phyloP scores from a whole-genome alignment of 805 yeast species.

The Saccharomycopsis synnaedendra region DNA sequence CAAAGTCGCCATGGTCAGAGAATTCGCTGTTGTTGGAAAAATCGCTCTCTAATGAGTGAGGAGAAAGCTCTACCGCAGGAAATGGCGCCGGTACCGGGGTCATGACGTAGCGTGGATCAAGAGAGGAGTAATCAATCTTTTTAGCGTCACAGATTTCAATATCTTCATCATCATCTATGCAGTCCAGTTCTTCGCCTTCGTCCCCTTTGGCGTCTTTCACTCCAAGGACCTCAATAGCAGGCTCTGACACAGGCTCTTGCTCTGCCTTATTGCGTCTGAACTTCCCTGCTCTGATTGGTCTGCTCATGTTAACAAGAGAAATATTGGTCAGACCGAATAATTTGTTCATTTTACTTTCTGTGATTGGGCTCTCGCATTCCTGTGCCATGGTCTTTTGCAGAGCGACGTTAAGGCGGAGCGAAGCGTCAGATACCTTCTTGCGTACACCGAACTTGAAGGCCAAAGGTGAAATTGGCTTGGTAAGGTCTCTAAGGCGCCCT shows the following conservation, averaged over 20 bases:
- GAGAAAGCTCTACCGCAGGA: not conserved
- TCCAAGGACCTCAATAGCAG: not conserved
- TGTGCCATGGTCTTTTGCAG: not conserved
- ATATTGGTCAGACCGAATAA: conserved; percentile 13
- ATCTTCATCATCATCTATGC: not conserved
- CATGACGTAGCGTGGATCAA: conserved; percentile 8
- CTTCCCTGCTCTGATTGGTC: conserved; percentile 8
- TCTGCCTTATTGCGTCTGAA: not conserved
- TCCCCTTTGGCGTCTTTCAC: not conserved
- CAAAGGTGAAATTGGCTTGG: conserved; percentile 10
- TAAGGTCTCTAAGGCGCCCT: conserved; percentile 3
- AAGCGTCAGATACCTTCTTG: not conserved
- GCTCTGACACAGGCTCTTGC: not conserved
- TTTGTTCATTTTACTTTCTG: conserved; percentile 13
- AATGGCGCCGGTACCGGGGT: not conserved
- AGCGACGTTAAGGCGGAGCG: not conserved
- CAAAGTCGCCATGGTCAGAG: not conserved
- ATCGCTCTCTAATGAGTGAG: not conserved
- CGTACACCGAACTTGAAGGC: conserved; percentile 1
- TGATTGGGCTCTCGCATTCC: conserved; percentile 5
- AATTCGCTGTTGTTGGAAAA: not conserved
- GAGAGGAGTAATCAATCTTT: conserved; percentile 1
- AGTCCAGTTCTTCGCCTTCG: not conserved
- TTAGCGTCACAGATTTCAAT: conserved; percentile 10
- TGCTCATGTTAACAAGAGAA: conserved; percentile 14